Evolutionary conservation across 768 basidiomycete genomes (phyloP), one percentile per base, ranked within the genome.

Genomic region (Pleurotus pulmonarius): DNA sequence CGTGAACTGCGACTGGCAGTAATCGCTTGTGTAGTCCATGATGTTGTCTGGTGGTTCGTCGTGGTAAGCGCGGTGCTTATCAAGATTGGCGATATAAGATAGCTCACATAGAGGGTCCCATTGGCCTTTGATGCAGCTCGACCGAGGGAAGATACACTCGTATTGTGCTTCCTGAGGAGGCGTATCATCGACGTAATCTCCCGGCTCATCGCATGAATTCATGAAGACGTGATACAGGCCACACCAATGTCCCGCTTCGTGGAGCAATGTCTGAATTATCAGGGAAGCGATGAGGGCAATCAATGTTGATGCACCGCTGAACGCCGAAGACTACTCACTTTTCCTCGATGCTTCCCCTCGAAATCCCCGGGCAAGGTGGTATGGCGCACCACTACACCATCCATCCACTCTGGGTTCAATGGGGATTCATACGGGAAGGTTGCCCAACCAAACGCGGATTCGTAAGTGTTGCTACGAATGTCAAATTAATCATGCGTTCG

Each of bases 201-300:
- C 49, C 8, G 49, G 49, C 37, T 29, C 49, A 9, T 16, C 34
- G 29, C 49, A 51, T 6, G 16, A 25, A 37, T 51, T 29, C 29
- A 25, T 22, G 29, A 51, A 51, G 29, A 26, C 49, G 34, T 51
- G 49, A 18, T 51, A 51, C 1, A 51, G 34, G 4, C 49, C 49
- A 37, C 49, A 51, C 49, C 49, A 51, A 51, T 51, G 49, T 1
- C 49, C 49, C n/a, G 29, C 29, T 51, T 51, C 49, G 34, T 51
- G 49, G 15, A 51, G 26, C 8, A 51, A 6, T 7, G 49, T 51
- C 49, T 51, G 37, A 6, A 34, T 34, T 34, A 34, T 34, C 29
- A 11, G 29, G 29, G 8, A 34, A 34, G 7, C 1, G 3, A 34
- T 8, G 8, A 44, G n/a, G 13, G n/a, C 0, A 44, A 44, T 16